Percentiles rank a stretch among this genome's conserved stretches.
Evolutionary conservation across 768 basidiomycete genomes (phyloP).

Genomic region (Podaxis pistillaris): DNA sequence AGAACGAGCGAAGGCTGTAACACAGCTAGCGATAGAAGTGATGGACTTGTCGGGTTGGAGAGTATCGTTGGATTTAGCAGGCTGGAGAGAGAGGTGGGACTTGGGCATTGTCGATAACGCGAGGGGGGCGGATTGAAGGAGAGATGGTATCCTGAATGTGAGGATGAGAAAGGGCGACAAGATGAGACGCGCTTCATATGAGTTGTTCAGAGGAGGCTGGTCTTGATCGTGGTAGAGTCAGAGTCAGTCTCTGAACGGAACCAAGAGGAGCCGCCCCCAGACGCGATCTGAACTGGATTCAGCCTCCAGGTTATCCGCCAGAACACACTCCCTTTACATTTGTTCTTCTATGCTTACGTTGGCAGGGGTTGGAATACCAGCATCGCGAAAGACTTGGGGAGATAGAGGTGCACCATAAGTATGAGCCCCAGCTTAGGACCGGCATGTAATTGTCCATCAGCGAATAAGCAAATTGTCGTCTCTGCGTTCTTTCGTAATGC

Average conservation of each 20-base stretch:
- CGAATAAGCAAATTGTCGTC: too few relatives aligned
- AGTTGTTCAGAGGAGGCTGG: neutral
- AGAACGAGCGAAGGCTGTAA: neutral
- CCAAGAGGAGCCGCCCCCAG: neutral
- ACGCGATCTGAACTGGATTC: neutral
- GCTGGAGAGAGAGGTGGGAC: neutral
- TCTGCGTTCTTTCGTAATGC: too few relatives aligned
- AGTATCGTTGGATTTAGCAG: neutral
- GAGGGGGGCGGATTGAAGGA: neutral
- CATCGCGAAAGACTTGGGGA: too few relatives aligned
- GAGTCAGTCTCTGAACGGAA: neutral
- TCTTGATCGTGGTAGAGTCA: neutral
- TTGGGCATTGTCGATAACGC: neutral
- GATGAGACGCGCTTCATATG: neutral
- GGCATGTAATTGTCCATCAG: too few relatives aligned
- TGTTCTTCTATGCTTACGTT: too few relatives aligned
- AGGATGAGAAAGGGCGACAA: too few relatives aligned
- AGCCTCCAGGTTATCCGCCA: neutral
- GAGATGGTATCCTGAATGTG: neutral
- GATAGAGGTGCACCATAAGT: neutral
- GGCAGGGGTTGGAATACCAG: too few relatives aligned
- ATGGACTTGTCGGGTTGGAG: constrained; percentile 3
- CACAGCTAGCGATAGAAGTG: constrained; percentile 1
- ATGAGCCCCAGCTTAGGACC: neutral
- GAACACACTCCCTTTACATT: too few relatives aligned